Base-by-base conservation (phyloP, 140 eudicot species). In the Cichorium intybus region DNA sequence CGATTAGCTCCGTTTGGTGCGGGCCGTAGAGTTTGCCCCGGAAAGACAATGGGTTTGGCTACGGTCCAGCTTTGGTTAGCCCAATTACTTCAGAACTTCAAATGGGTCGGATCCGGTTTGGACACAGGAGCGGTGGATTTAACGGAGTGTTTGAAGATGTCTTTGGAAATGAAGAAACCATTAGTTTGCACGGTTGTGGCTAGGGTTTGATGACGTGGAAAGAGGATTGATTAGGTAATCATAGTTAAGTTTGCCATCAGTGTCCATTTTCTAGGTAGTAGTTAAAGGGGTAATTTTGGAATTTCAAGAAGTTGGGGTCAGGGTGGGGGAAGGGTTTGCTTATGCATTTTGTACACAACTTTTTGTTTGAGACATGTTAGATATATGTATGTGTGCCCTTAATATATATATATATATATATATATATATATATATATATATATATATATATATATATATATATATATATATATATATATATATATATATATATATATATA, bases 1-100 rank as follows among this genome's bases (percentile, higher is more conserved):
- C 69, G 95, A 49, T 43, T 93, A 56, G 94, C 97, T 16, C 99
- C 99, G 0, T 93, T 93, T 47, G 99, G 99, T 22, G 84, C 99
- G n/a, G 99, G 99, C 7, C 82, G 99, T 58, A 63, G 99, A 77
- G 99, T 93, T 35, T 93, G 99, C 75, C 99, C 99, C 0, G 99
- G 99, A 0, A 88, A 93, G 75, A 73, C 94, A 0, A 74, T 93
- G 93, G 97, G 97, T 48, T 60, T 93, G 49, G 94, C 88, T 28
- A 93, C 97, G 0, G 99, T 86, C 11, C 85, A 88, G 62, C 83
- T 93, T 6, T 93, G 99, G 99, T 60, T 93, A 20, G 99, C 94
- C 4, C 97, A 88, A 55, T 68, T 88, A 77, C 77, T 93, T 29
- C 95, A 88, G 24, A 81, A 64, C 20, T 93, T 81, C 56, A 66